Evolutionary conservation across 768 basidiomycete species (phyloP).

Genomic region (Leccinum pellstonianum): DNA sequence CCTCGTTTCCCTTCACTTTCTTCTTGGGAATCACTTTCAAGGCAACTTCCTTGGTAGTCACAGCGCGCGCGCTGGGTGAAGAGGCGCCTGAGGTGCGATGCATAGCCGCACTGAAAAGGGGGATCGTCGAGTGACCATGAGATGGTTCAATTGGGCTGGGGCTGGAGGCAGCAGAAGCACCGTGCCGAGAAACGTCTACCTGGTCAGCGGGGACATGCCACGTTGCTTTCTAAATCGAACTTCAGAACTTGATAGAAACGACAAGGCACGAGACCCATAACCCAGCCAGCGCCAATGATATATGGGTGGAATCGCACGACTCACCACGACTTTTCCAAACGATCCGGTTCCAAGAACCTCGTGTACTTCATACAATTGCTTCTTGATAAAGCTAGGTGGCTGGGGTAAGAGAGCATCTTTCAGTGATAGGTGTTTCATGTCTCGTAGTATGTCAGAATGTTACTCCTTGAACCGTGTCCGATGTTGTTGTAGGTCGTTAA

Average conservation of each 20-base stretch:
- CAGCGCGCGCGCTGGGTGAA: constrained; percentile 28
- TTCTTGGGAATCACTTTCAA: constrained; percentile 94
- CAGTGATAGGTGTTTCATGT: constrained; percentile 37
- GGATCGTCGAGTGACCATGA: constrained; percentile 28
- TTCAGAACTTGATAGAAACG: background rate
- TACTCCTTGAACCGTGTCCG: background rate
- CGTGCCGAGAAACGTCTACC: constrained; percentile 52
- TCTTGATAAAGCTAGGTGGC: constrained; percentile 84
- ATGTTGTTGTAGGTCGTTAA: background rate
- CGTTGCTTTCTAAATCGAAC: constrained; percentile 54
- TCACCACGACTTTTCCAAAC: constrained; percentile 88
- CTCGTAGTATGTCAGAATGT: background rate
- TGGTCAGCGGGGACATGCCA: constrained; percentile 75
- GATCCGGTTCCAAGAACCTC: constrained; percentile 77
- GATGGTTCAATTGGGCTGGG: constrained; percentile 20
- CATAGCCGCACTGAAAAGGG: constrained; percentile 28
- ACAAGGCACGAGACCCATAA: constrained; percentile 6
- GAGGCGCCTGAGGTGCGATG: constrained; percentile 21
- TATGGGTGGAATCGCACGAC: constrained; percentile 20
- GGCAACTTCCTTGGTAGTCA: constrained; percentile 69
- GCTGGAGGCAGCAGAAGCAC: constrained; percentile 45
- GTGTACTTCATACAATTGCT: constrained; percentile 75
- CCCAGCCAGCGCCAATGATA: constrained; percentile 1
- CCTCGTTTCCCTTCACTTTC: constrained; percentile 90
- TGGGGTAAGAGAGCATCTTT: constrained; percentile 73